phyloP scores from a whole-genome alignment of 2,329 filamentous ascomycete genomes.

The Trichoderma afroharzianum region DNA sequence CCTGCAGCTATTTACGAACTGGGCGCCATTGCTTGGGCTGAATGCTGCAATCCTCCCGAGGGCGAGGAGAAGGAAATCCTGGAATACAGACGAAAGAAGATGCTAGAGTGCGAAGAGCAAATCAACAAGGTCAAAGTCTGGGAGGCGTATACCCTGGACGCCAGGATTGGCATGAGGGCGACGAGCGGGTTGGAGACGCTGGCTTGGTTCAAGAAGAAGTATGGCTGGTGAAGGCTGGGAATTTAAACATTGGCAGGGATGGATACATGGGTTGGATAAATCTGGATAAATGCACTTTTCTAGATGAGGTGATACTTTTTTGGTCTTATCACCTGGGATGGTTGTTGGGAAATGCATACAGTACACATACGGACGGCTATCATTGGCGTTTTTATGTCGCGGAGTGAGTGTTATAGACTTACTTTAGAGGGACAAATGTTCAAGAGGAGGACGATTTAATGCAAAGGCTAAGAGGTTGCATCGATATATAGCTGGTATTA shows the following conservation, averaged over 20 bases:
- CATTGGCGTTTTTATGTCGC: background rate
- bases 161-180: constrained; percentile 69
- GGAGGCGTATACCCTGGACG: constrained; percentile 71
- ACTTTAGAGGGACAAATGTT: background rate
- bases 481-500: background rate
- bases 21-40: constrained; percentile 75
- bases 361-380: constrained; percentile 4
- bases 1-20: constrained; percentile 84
- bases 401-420: background rate
- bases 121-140: constrained; percentile 66
- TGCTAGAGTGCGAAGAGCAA: constrained; percentile 60
- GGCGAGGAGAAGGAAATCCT: constrained; percentile 31
- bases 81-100: constrained; percentile 43
- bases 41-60: constrained; percentile 45
- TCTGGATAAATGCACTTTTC: background rate
- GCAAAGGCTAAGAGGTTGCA: background rate
- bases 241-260: background rate
- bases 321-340: background rate
- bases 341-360: background rate
- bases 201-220: constrained; percentile 48
- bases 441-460: background rate
- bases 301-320: background rate
- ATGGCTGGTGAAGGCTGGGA: constrained; percentile 23
- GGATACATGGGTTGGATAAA: background rate
- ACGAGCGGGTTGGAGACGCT: constrained; percentile 66